phyloP scores from a whole-genome alignment of 2,329 filamentous ascomycete genomes.

The Eutypella sp. region DNA sequence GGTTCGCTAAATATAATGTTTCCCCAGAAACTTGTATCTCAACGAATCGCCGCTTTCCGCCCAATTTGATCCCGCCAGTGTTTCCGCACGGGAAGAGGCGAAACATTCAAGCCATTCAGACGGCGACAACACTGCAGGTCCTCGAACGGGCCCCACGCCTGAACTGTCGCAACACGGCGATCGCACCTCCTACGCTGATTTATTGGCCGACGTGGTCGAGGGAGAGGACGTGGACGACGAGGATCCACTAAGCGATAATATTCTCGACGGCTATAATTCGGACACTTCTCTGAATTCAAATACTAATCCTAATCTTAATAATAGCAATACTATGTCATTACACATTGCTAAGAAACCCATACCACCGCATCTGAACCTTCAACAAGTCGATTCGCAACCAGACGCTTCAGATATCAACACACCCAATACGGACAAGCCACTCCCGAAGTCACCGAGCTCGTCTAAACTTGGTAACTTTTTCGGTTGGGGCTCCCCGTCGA shows the following conservation, averaged over 20 bases:
- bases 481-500: conserved; percentile 46
- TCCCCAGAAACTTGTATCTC: conserved; percentile 16
- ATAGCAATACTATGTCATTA: conserved; percentile 41
- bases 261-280: conserved; percentile 28
- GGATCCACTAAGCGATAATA: conserved; percentile 27
- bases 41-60: conserved; percentile 15
- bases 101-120: conserved; percentile 18
- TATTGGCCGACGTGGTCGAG: conserved; percentile 23
- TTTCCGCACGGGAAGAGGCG: conserved; percentile 21
- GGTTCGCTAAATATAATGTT: background rate
- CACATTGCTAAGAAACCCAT: conserved; percentile 42
- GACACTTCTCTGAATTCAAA: conserved; percentile 26
- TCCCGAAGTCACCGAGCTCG: conserved; percentile 49
- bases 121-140: conserved; percentile 36
- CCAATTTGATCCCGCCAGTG: conserved; percentile 15
- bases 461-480: conserved; percentile 49
- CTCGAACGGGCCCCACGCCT: conserved; percentile 38
- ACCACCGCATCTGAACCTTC: conserved; percentile 49
- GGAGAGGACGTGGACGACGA: conserved; percentile 27
- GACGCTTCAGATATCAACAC: conserved; percentile 24
- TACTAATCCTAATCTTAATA: conserved; percentile 32
- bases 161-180: conserved; percentile 40
- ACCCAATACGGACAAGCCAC: conserved; percentile 47
- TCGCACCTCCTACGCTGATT: conserved; percentile 35
- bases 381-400: conserved; percentile 32